Evolutionary conservation across 176 grass and related monocot genomes (phyloP), one percentile per base, ranked within the genome.

Genomic region (Zea luxurians): DNA sequence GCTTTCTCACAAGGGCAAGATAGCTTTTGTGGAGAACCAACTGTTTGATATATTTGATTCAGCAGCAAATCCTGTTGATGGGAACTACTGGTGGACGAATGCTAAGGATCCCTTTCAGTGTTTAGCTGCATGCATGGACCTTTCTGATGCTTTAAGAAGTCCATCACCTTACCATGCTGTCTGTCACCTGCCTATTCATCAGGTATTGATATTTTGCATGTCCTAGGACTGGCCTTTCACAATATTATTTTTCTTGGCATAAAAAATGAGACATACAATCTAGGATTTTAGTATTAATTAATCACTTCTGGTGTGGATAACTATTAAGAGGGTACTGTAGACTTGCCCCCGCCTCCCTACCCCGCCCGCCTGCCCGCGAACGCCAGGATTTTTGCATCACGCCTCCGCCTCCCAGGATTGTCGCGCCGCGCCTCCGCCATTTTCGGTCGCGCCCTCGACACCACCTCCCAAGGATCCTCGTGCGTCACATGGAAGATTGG

Each of bases 21-120:
- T 92, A 49, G 54, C 75, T 9, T 94, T 97, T 77, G 89, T 94
- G 50, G 89, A 97, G 79, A 85, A 90, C 66, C 87, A 92, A 57
- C 85, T 97, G 76, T 55, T 60, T 52, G 91, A 94, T 80, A 89
- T 97, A 88, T 90, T 94, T 82, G 85, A 94, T 86, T 97, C 95
- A 74, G 95, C 95, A 49, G 64, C 68, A 74, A 88, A 94, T 90
- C 91, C 95, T 40, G 74, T 94, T 83, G 74, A 90, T 36, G 91
- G 95, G 44, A 85, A 80, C 36, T 57, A 66, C 50, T 97, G 95
- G 95, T 97, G 95, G 95, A 80, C 86, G 48, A 92, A 91, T 66
- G 91, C 91, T 42, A 91, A 98, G 66, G 94, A 97, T 83, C 91
- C 95, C 68, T 97, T 97, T 77, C 95, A 97, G 78, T 97, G 94